A percentile compares a stretch with the other conserved stretches of the same genome.
phyloP scores from a whole-genome alignment of 768 basidiomycete species.

The Termitomyces titanicus region DNA sequence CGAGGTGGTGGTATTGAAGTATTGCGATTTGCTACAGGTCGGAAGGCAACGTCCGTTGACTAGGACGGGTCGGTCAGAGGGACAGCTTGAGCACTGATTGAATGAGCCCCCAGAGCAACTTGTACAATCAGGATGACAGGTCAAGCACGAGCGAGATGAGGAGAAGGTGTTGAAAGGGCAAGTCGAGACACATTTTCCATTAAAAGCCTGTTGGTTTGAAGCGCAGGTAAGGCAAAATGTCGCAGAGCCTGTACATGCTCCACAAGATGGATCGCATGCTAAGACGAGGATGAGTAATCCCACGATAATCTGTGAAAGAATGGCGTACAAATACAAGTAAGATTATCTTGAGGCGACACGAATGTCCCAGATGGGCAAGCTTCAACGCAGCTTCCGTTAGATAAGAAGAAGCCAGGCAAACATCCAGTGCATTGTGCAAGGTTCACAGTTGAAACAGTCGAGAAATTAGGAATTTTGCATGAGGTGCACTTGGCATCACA shows the following conservation, averaged over 20 bases:
- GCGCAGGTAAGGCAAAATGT: slow-evolving; percentile 73
- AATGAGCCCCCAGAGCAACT: slow-evolving; percentile 71
- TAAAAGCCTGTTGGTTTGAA: slow-evolving; percentile 60
- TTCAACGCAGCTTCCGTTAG: slow-evolving; percentile 62
- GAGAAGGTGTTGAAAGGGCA: slow-evolving; percentile 72
- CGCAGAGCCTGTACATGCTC: slow-evolving; percentile 63
- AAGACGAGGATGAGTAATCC: not conserved
- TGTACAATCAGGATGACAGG: slow-evolving; percentile 81
- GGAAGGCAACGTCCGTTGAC: slow-evolving; percentile 72
- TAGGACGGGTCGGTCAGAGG: slow-evolving; percentile 64
- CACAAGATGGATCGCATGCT: slow-evolving; percentile 55
- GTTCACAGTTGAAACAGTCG: slow-evolving; percentile 56
- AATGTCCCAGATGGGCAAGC: slow-evolving; percentile 75
- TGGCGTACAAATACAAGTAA: slow-evolving; percentile 67
- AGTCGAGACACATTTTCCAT: slow-evolving; percentile 66
- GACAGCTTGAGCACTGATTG: slow-evolving; percentile 74
- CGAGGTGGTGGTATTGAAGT: slow-evolving; percentile 60
- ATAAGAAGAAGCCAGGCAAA: slow-evolving; percentile 72
- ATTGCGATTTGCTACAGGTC: slow-evolving; percentile 67
- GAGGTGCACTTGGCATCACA: slow-evolving; percentile 78
- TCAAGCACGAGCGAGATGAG: slow-evolving; percentile 58
- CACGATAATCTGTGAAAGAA: slow-evolving; percentile 3
- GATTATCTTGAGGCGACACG: slow-evolving; percentile 63
- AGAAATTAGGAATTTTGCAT: slow-evolving; percentile 75
- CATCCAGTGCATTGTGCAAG: slow-evolving; percentile 76